phyloP scores from a whole-genome alignment of 139 green algal species.

The Trebouxia sp. region DNA sequence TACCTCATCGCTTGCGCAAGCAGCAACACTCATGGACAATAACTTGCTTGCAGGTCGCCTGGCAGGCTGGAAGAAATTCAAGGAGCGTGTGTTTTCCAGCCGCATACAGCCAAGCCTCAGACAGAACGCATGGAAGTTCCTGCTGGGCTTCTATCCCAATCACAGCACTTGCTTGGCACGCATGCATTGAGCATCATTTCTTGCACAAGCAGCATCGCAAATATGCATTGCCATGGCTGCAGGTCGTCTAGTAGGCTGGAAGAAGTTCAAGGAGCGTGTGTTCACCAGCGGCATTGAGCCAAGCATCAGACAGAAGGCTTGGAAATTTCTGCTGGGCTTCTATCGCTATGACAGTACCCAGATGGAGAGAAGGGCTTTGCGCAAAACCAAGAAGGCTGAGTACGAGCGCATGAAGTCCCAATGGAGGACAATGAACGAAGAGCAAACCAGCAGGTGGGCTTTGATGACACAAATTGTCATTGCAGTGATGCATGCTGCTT shows the following conservation, averaged over 20 bases:
- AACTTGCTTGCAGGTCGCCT: conserved; percentile 53
- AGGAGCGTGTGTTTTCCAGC: conserved; percentile 62
- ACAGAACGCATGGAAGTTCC: conserved; percentile 79
- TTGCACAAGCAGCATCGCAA: too few relatives aligned
- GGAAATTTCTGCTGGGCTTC: conserved; percentile 86
- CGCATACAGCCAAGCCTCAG: conserved; percentile 57
- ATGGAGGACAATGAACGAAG: conserved; percentile 70
- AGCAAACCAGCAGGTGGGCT: conserved; percentile 58
- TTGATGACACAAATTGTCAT: too few relatives aligned
- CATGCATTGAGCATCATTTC: too few relatives aligned
- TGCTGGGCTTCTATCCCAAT: conserved; percentile 74
- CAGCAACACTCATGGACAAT: too few relatives aligned
- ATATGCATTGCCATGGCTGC: neutral
- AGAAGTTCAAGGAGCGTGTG: conserved; percentile 60
- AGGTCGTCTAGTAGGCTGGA: conserved; percentile 63
- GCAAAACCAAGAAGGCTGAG: conserved; percentile 31
- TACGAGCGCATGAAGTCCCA: conserved; percentile 70
- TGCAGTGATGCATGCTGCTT: too few relatives aligned
- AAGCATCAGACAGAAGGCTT: conserved; percentile 57
- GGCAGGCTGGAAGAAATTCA: conserved; percentile 51
- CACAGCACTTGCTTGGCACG: too few relatives aligned
- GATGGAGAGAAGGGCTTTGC: conserved; percentile 38
- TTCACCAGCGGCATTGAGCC: conserved; percentile 65
- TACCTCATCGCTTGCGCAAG: too few relatives aligned
- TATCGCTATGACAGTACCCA: conserved; percentile 47